phyloP scores from a whole-genome alignment of 305 asterid genomes.

The Rubia tinctorum region DNA sequence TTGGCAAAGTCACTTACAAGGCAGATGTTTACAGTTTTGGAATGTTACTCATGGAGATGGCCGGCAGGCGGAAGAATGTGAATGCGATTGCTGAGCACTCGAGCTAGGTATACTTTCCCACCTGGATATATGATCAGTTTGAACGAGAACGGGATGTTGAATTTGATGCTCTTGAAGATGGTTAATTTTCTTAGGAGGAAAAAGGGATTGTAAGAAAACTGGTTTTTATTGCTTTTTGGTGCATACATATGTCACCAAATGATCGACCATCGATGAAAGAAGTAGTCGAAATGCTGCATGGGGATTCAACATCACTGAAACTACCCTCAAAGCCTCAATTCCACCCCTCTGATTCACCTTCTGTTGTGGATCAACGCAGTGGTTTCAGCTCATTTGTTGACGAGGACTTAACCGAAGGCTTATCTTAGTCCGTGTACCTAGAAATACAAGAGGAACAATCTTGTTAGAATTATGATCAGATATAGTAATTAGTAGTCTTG shows the following conservation, averaged over 20 bases:
- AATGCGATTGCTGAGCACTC: not conserved
- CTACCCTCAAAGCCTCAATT: not conserved
- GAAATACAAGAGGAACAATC: no score
- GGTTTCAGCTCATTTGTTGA: not conserved
- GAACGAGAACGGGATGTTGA: not conserved
- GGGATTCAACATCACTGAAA: not conserved
- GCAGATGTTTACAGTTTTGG: not conserved
- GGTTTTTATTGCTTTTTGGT: not conserved
- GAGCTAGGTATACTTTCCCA: not conserved
- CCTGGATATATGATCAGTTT: not conserved
- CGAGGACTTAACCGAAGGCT: no score
- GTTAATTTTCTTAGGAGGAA: not conserved
- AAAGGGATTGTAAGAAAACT: not conserved
- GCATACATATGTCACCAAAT: slow-evolving; percentile 1
- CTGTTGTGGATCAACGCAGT: not conserved
- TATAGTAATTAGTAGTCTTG: no score
- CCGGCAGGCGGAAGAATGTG: not conserved
- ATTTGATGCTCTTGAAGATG: not conserved
- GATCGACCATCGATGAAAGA: not conserved
- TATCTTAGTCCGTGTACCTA: no score
- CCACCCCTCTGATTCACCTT: not conserved
- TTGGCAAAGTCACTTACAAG: not conserved
- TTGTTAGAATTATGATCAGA: no score
- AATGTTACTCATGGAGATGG: not conserved
- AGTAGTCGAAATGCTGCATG: not conserved